These are phyloP conservation scores for Auricularia sp. DNA, from an alignment of 768 basidiomycete species.

Conservation along the genomic window DNA sequence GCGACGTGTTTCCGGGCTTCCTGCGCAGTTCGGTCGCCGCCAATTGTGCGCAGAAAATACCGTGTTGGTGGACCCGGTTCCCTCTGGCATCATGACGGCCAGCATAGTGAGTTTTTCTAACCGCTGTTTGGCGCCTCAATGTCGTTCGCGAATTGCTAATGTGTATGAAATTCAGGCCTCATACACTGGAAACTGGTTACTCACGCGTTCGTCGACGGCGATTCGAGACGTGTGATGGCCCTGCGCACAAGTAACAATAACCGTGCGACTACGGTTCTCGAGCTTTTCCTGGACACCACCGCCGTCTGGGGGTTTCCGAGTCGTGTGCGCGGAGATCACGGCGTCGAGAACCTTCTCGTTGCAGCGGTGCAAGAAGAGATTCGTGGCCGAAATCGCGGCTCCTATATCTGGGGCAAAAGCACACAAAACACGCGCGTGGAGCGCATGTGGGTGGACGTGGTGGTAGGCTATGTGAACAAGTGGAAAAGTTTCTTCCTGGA, in stretches of 20 bases:
- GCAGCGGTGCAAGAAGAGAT: slow-evolving; percentile 20
- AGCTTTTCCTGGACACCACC: slow-evolving; percentile 20
- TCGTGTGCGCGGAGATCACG: slow-evolving; percentile 29
- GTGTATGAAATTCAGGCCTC: slow-evolving; percentile 4
- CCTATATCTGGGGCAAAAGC: slow-evolving; percentile 29
- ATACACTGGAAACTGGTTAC: slow-evolving; percentile 17
- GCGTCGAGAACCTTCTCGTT: slow-evolving; percentile 25
- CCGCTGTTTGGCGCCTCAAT: neutral
- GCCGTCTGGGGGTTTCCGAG: slow-evolving; percentile 22
- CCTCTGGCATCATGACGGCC: slow-evolving; percentile 18
- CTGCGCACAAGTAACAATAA: slow-evolving; percentile 32
- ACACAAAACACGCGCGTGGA: slow-evolving; percentile 11
- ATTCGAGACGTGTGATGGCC: slow-evolving; percentile 6
- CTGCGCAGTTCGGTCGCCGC: slow-evolving; percentile 2
- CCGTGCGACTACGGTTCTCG: slow-evolving; percentile 25
- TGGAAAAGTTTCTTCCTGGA: slow-evolving; percentile 8
- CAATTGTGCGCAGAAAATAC: slow-evolving; percentile 10
- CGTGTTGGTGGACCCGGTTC: slow-evolving; percentile 12
- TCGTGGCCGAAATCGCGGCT: slow-evolving; percentile 12
- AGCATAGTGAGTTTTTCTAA: slow-evolving; percentile 13
- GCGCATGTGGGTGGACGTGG: slow-evolving; percentile 8
- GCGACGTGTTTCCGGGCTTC: neutral
- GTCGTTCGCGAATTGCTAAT: slow-evolving; percentile 17
- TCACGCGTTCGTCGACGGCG: slow-evolving; percentile 17
- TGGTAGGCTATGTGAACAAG: slow-evolving; percentile 2